These are phyloP conservation scores for Colletotrichum somersetense DNA, from an alignment of 2,329 filamentous ascomycete species.

Conservation along the genomic window DNA sequence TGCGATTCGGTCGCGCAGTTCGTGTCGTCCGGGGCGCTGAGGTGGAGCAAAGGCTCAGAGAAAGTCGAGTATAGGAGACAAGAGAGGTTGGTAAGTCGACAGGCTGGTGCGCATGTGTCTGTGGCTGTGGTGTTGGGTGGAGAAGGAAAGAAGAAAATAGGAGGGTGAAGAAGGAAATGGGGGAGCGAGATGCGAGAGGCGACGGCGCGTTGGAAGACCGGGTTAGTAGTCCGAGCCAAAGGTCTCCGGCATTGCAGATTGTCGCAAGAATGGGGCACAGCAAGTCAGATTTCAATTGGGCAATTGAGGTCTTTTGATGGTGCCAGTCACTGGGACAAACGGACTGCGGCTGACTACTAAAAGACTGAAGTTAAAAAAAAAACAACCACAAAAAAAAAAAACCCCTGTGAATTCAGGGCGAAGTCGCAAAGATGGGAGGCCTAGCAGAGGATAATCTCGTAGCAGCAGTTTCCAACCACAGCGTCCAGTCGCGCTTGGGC, in stretches of 20 bases:
- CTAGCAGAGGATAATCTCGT: conserved; percentile 37
- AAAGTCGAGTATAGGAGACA: not conserved
- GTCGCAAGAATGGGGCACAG: conserved; percentile 22
- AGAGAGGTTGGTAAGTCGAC: conserved; percentile 18
- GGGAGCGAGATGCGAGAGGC: conserved; percentile 35
- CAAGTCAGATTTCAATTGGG: conserved; percentile 18
- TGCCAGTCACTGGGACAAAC: not conserved
- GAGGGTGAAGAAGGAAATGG: conserved; percentile 34
- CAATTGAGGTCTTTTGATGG: conserved; percentile 8
- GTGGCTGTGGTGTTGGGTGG: conserved; percentile 35
- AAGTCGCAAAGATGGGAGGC: conserved; percentile 32
- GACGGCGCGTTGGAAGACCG: conserved; percentile 38
- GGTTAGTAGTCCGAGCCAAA: conserved; percentile 41
- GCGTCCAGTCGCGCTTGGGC: conserved; percentile 33
- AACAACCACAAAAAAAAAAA: not conserved
- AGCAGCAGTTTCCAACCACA: conserved; percentile 26
- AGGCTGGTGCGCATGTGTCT: conserved; percentile 33
- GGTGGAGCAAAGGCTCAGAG: conserved; percentile 22
- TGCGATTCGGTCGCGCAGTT: conserved; percentile 22
- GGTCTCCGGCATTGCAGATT: conserved; percentile 38
- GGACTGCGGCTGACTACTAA: not conserved
- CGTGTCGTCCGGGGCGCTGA: conserved; percentile 27
- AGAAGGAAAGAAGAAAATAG: conserved; percentile 32
- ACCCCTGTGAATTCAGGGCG: conserved; percentile 9
- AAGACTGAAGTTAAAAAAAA: not conserved